Evolutionary conservation across 2,329 filamentous ascomycete species (phyloP).

Genomic region (Aphanocladium album): DNA sequence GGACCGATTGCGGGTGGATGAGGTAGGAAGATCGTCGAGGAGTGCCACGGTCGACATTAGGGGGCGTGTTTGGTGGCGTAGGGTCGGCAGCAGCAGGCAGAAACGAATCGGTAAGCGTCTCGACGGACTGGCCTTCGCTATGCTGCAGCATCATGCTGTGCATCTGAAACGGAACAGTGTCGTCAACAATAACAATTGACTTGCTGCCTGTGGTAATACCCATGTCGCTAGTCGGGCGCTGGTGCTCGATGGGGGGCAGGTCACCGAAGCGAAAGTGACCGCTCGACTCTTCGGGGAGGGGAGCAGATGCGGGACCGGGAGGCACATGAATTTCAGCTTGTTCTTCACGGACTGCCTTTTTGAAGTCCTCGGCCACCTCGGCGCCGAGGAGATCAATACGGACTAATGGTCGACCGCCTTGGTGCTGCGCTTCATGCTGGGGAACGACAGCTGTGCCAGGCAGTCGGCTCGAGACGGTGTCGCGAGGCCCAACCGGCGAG

Average conservation of each 20-base stretch:
- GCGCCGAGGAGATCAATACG: constrained; percentile 82
- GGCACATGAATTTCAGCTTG: constrained; percentile 18
- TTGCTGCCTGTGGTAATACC: constrained; percentile 75
- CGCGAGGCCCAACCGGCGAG: constrained; percentile 44
- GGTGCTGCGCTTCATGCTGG: constrained; percentile 42
- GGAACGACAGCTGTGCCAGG: constrained; percentile 58
- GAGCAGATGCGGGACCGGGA: constrained; percentile 22
- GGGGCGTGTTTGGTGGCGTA: constrained; percentile 59
- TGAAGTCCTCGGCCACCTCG: constrained; percentile 72
- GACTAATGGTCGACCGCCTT: constrained; percentile 46
- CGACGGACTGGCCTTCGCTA: constrained; percentile 40
- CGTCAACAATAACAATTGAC: constrained; percentile 83
- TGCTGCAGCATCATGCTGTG: constrained; percentile 49
- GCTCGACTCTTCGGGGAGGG: constrained; percentile 36
- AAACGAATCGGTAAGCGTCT: constrained; percentile 50
- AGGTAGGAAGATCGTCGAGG: constrained; percentile 53
- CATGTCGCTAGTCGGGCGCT: constrained; percentile 46
- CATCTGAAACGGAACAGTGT: constrained; percentile 49
- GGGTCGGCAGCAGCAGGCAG: constrained; percentile 45
- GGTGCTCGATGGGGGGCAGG: constrained; percentile 26
- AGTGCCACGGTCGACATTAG: constrained; percentile 37
- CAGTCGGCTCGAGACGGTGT: constrained; percentile 52
- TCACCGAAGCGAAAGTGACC: constrained; percentile 35
- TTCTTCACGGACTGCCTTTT: constrained; percentile 66
- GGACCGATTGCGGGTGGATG: constrained; percentile 42